Evolutionary conservation across 2,329 filamentous ascomycete genomes (phyloP).

Genomic region (Onygenales sp.): DNA sequence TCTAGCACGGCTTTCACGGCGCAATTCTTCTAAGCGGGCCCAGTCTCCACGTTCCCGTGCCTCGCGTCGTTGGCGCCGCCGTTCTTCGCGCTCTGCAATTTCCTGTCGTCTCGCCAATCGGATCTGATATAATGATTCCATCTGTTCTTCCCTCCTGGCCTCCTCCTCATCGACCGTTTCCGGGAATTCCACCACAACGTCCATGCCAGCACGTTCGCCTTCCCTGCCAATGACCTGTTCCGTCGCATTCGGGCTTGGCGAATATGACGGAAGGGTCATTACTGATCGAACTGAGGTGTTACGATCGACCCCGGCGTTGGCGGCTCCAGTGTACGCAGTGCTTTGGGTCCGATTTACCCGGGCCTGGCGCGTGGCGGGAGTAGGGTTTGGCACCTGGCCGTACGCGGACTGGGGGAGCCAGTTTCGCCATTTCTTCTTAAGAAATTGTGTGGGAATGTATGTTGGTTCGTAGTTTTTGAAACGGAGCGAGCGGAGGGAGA

Average conservation of each 20-base stretch:
- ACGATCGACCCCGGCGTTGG: constrained; percentile 53
- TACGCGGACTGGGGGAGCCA: constrained; percentile 39
- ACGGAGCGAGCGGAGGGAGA: constrained; percentile 34
- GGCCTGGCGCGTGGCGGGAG: constrained; percentile 3
- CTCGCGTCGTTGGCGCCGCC: constrained; percentile 59
- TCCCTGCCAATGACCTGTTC: constrained; percentile 81
- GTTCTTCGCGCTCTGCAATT: constrained; percentile 65
- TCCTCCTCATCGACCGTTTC: constrained; percentile 73
- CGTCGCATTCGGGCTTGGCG: constrained; percentile 58
- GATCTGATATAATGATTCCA: constrained; percentile 88
- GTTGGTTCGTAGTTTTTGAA: constrained; percentile 38
- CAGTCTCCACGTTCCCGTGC: constrained; percentile 63
- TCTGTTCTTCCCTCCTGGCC: constrained; percentile 70
- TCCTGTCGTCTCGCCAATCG: constrained; percentile 67
- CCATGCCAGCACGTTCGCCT: constrained; percentile 84
- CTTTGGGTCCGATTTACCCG: constrained; percentile 10
- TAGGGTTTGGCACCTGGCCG: constrained; percentile 26
- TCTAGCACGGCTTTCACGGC: constrained; percentile 46
- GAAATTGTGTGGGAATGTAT: constrained; percentile 40
- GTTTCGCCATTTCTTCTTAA: constrained; percentile 44
- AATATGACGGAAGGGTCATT: constrained; percentile 85
- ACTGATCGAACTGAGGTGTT: constrained; percentile 85
- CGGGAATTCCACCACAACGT: constrained; percentile 78
- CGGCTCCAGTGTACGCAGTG: constrained; percentile 10
- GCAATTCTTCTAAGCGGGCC: constrained; percentile 57